Conservation (phyloP, 2,329 filamentous ascomycete genomes). For the Botrytis aclada region DNA sequence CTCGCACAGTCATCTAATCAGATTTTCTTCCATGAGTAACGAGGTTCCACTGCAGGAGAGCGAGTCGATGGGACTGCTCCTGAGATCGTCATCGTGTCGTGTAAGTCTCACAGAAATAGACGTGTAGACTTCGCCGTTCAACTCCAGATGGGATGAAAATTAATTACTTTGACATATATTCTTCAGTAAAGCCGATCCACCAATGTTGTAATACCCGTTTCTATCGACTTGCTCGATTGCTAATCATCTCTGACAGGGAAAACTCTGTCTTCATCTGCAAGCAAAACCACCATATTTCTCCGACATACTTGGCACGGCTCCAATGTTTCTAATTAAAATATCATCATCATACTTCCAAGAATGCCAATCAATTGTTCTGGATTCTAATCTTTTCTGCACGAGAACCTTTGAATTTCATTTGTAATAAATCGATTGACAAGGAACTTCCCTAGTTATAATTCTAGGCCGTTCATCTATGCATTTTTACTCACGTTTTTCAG, state of each 20-base stretch:
- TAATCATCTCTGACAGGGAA: background rate
- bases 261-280: constrained; percentile 7
- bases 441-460: background rate
- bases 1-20: constrained; percentile 10
- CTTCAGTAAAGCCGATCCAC: background rate
- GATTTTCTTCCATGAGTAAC: background rate
- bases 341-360: background rate
- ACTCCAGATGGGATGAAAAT: constrained; percentile 6
- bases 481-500: background rate
- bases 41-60: too few species aligned
- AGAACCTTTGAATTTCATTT: background rate
- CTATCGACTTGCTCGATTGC: background rate
- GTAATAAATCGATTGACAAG: background rate
- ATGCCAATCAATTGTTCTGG: constrained; percentile 2
- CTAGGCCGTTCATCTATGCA: background rate
- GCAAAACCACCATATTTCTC: background rate
- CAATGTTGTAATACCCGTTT: constrained; percentile 1
- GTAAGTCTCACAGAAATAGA: background rate
- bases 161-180: background rate
- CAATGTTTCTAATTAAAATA: constrained; percentile 6
- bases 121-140: constrained; percentile 7
- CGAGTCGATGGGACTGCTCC: background rate
- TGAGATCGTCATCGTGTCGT: background rate
- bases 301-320: background rate
- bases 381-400: background rate